Conservation (phyloP, 148 eudicot species). For the Silene latifolia region DNA sequence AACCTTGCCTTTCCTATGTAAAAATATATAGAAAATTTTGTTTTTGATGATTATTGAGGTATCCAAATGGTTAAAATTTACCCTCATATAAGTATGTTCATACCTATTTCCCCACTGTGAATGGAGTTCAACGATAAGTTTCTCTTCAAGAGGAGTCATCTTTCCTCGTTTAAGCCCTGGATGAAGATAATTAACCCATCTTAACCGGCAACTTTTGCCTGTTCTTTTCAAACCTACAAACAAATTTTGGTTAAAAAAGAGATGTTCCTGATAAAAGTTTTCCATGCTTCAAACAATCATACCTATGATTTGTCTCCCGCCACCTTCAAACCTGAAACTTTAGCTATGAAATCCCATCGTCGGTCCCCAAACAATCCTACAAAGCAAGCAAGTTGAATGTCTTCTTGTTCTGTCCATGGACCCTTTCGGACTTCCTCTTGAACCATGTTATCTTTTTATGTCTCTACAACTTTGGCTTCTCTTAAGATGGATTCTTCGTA, state of each 20-base stretch:
- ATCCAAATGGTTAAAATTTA: neutral
- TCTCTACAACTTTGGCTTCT: conserved; percentile 15
- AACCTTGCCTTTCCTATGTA: neutral
- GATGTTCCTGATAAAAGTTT: conserved; percentile 25
- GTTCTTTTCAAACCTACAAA: conserved; percentile 86
- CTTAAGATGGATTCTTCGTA: conserved; percentile 12
- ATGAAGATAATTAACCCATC: conserved; percentile 96
- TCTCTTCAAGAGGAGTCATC: conserved; percentile 85
- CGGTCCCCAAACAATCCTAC: conserved; percentile 95
- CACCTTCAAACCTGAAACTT: conserved; percentile 99
- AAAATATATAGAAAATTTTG: no score
- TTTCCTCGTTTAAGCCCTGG: conserved; percentile 87
- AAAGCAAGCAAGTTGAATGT: conserved; percentile 67
- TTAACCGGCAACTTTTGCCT: conserved; percentile 92
- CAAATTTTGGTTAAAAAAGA: conserved; percentile 32
- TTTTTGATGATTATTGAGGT: neutral
- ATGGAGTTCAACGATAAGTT: conserved; percentile 76
- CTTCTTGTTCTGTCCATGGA: conserved; percentile 97
- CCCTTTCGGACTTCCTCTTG: conserved; percentile 68
- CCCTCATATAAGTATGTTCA: conserved; percentile 14
- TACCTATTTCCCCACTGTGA: conserved; percentile 93
- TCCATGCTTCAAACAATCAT: conserved; percentile 52
- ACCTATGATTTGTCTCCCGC: conserved; percentile 93
- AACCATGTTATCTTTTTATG: conserved; percentile 34
- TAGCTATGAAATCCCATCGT: conserved; percentile 98